These are phyloP conservation scores for Tetraselmis chui DNA, from an alignment of 139 green algal species.

Conservation along the genomic window DNA sequence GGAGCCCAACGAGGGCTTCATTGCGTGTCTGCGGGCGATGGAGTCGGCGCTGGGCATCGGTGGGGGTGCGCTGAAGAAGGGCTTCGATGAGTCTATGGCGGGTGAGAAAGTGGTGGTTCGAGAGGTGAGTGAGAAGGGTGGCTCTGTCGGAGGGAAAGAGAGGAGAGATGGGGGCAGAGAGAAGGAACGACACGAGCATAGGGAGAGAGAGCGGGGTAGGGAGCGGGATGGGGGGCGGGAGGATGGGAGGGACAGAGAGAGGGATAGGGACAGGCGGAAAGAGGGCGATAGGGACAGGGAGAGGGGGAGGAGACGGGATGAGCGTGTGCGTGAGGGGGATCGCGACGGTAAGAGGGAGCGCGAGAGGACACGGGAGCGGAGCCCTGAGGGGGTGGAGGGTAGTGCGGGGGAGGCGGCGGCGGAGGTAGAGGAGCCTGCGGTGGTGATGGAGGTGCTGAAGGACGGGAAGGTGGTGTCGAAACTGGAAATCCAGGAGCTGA, in stretches of 20 bases:
- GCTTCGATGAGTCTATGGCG: background rate
- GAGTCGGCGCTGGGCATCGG: conserved; percentile 62
- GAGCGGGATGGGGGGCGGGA: background rate
- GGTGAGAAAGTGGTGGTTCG: conserved; percentile 1
- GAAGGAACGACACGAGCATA: too few species aligned
- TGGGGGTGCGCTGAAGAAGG: background rate
- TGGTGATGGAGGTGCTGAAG: conserved; percentile 39
- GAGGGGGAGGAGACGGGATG: too few species aligned
- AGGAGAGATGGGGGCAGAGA: too few species aligned
- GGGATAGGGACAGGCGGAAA: background rate
- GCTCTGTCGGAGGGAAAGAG: too few species aligned
- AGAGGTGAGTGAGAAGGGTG: too few species aligned
- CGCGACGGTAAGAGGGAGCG: background rate
- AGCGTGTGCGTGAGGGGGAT: background rate
- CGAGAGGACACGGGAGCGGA: background rate
- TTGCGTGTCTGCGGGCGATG: conserved; percentile 57
- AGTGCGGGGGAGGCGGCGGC: too few species aligned
- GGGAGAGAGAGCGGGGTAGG: too few species aligned
- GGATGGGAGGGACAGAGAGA: too few species aligned
- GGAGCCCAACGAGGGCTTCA: conserved; percentile 75
- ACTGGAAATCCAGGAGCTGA: conserved; percentile 41
- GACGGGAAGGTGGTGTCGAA: conserved; percentile 41
- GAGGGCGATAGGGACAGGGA: background rate
- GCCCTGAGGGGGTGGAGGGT: conserved; percentile 7
- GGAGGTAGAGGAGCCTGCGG: too few species aligned